Percentiles rank a stretch among this genome's conserved stretches.
Conservation (phyloP, 176 grass and related monocot genomes). For the Paspalum notatum region DNA sequence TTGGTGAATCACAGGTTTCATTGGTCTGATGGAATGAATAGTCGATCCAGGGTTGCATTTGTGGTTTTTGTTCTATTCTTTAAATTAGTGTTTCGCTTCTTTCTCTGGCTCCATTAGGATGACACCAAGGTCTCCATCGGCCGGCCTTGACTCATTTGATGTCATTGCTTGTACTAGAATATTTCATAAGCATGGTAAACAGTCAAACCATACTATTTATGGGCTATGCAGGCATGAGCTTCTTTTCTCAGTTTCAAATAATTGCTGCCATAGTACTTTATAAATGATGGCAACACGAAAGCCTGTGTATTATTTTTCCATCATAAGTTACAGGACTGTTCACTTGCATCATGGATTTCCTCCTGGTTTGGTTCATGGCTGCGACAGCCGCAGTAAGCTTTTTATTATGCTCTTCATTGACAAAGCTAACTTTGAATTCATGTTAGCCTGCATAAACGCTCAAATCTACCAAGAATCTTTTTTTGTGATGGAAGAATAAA, state of each 20-base stretch:
- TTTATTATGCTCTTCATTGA: background rate
- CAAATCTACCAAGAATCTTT: background rate
- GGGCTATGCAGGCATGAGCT: background rate
- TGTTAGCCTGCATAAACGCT: constrained; percentile 17
- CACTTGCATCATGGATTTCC: background rate
- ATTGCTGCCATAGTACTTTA: background rate
- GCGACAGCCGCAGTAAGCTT: background rate
- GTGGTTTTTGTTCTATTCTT: background rate
- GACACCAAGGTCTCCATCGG: constrained; percentile 36
- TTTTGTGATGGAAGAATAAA: constrained; percentile 29
- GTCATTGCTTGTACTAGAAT: constrained; percentile 26
- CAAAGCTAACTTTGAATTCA: background rate
- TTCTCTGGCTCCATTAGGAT: constrained; percentile 29
- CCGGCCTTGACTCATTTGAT: constrained; percentile 51
- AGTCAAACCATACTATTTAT: constrained; percentile 13
- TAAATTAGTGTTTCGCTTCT: constrained; percentile 35
- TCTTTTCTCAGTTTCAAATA: background rate
- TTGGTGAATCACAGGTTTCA: background rate
- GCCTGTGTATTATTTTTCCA: background rate
- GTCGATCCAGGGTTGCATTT: constrained; percentile 15
- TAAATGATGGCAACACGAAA: background rate
- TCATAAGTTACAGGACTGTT: background rate
- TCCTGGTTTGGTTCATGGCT: background rate
- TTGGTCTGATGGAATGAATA: constrained; percentile 35
- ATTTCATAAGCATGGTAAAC: constrained; percentile 17